Conservation (phyloP, 2,329 filamentous ascomycete genomes). For the Epichloe sibirici region DNA sequence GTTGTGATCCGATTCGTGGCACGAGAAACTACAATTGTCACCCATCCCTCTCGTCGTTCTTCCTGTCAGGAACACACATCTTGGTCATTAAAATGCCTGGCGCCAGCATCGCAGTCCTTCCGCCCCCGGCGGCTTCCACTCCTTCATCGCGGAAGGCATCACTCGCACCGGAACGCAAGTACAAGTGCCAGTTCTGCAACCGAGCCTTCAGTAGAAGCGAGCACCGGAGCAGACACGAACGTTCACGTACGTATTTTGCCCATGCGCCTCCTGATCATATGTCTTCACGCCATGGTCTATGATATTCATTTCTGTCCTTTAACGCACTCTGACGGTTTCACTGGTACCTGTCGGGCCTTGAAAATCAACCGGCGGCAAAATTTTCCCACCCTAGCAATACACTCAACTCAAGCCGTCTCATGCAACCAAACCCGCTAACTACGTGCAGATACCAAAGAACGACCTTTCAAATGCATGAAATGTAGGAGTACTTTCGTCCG, state of each 20-base stretch:
- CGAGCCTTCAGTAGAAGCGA: constrained; percentile 95
- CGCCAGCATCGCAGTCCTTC: constrained; percentile 52
- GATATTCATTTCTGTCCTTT: background rate
- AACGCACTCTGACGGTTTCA: background rate
- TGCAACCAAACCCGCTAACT: constrained; percentile 2
- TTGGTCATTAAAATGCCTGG: constrained; percentile 50
- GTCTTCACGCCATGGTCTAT: background rate
- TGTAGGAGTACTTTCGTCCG: constrained; percentile 97
- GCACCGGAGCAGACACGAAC: constrained; percentile 91
- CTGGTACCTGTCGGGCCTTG: background rate
- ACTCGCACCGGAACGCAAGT: constrained; percentile 85
- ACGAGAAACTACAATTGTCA: constrained; percentile 6
- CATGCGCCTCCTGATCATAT: background rate
- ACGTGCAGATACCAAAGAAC: constrained; percentile 81
- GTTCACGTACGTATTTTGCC: constrained; percentile 70
- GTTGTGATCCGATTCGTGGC: constrained; percentile 14
- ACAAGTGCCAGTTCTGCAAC: constrained; percentile 99
- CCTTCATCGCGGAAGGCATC: constrained; percentile 64
- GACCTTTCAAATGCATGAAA: constrained; percentile 97
- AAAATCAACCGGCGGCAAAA: background rate
- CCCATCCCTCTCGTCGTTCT: constrained; percentile 12
- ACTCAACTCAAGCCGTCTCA: constrained; percentile 6
- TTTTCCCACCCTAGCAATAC: constrained; percentile 3
- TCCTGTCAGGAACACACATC: constrained; percentile 18
- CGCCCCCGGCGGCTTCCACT: constrained; percentile 53